Conservation (phyloP, 2,329 filamentous ascomycete genomes). For the Colletotrichum nymphaeae region DNA sequence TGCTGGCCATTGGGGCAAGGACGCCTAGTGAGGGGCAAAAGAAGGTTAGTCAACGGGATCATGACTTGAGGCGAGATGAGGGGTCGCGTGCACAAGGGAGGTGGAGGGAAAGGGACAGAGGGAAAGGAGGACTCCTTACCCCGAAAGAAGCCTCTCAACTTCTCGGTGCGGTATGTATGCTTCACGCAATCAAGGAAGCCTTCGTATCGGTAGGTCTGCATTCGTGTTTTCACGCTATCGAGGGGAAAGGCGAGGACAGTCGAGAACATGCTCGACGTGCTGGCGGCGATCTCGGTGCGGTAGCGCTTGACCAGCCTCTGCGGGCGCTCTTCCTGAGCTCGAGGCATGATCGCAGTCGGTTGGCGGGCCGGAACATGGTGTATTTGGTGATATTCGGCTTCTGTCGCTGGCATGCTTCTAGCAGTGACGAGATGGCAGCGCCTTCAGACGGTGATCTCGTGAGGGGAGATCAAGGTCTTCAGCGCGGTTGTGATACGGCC, state of each 20-base stretch:
- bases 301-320: conserved; percentile 77
- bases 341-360: conserved; percentile 57
- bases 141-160: conserved; percentile 81
- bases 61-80: conserved; percentile 35
- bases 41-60: conserved; percentile 35
- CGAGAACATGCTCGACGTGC: conserved; percentile 80
- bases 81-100: conserved; percentile 22
- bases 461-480: conserved; percentile 65
- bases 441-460: conserved; percentile 61
- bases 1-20: conserved; percentile 81
- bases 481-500: conserved; percentile 68
- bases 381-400: conserved; percentile 51
- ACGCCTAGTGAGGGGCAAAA: conserved; percentile 65
- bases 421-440: conserved; percentile 50
- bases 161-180: conserved; percentile 81
- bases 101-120: not conserved
- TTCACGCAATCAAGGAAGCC: conserved; percentile 80
- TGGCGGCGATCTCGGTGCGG: conserved; percentile 83
- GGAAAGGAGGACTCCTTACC: conserved; percentile 59
- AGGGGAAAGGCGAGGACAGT: conserved; percentile 86
- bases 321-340: conserved; percentile 38
- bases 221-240: conserved; percentile 89
- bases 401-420: conserved; percentile 49
- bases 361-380: conserved; percentile 56
- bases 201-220: conserved; percentile 86